Conservation (phyloP, 2,329 filamentous ascomycete genomes). For the Hansfordia pulvinata region DNA sequence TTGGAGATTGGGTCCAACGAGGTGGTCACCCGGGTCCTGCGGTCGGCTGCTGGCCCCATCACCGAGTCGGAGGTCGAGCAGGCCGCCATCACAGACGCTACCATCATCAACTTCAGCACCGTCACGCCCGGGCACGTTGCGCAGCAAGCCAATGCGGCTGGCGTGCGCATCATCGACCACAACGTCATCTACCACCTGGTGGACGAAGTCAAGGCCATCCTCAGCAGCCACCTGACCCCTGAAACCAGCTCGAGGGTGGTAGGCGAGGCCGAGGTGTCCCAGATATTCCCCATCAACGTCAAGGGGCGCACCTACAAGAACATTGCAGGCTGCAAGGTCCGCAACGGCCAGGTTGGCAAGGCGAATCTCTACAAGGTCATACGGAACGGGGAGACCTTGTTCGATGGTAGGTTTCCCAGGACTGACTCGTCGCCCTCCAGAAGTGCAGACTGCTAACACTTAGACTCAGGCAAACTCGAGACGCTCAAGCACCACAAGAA, state of each 20-base stretch:
- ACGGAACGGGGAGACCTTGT: conserved; percentile 56
- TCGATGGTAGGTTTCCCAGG: conserved; percentile 54
- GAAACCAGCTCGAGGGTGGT: conserved; percentile 55
- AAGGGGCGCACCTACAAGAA: conserved; percentile 56
- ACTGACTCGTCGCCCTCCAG: not conserved
- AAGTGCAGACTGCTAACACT: not conserved
- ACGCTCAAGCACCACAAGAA: conserved; percentile 90
- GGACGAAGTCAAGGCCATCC: conserved; percentile 54
- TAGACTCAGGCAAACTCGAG: conserved; percentile 51
- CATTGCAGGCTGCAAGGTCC: conserved; percentile 78
- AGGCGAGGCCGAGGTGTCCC: conserved; percentile 76
- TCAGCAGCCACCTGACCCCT: conserved; percentile 59
- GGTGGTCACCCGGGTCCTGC: conserved; percentile 63
- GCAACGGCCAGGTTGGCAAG: conserved; percentile 61
- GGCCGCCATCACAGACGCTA: conserved; percentile 60
- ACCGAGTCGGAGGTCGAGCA: conserved; percentile 83
- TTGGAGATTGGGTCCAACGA: conserved; percentile 73
- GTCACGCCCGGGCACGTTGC: conserved; percentile 52
- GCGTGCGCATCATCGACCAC: conserved; percentile 70
- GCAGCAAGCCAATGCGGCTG: conserved; percentile 53
- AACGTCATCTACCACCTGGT: conserved; percentile 74
- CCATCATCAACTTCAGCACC: conserved; percentile 80
- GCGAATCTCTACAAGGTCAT: conserved; percentile 57
- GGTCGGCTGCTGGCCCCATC: conserved; percentile 64
- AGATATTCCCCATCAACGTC: conserved; percentile 74